Percentiles rank a stretch among this genome's conserved stretches.
Evolutionary conservation across 176 grass and related monocot genomes (phyloP).

Genomic region (Ananas comosus): DNA sequence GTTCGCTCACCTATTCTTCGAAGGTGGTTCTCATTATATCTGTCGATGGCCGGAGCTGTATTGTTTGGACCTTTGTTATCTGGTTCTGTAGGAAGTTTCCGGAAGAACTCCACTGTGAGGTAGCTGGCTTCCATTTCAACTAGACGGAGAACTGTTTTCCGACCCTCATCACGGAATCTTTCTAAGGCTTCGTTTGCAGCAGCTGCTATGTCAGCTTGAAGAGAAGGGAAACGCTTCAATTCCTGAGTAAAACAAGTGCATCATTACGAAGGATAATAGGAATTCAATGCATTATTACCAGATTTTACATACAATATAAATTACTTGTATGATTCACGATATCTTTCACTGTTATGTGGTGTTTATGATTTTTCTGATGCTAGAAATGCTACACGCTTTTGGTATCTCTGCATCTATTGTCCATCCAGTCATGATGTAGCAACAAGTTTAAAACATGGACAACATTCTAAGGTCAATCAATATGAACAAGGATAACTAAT

Average conservation of each 20-base stretch:
- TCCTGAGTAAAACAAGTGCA: constrained; percentile 43
- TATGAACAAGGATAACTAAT: neutral
- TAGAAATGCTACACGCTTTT: too few species aligned
- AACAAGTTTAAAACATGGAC: neutral
- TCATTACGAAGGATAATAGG: neutral
- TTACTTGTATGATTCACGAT: too few species aligned
- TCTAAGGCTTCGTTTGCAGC: constrained; percentile 92
- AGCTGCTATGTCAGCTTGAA: constrained; percentile 95
- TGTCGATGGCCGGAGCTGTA: constrained; percentile 51
- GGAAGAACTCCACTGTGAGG: constrained; percentile 95
- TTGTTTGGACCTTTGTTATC: constrained; percentile 55
- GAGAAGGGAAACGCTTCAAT: constrained; percentile 95
- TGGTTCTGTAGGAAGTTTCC: constrained; percentile 94
- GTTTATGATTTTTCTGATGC: too few species aligned
- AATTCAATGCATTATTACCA: neutral
- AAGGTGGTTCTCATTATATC: constrained; percentile 92
- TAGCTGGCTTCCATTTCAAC: constrained; percentile 98
- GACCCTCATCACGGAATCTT: constrained; percentile 86
- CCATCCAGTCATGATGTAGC: neutral
- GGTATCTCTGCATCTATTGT: too few species aligned
- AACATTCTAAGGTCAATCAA: neutral
- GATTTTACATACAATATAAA: too few species aligned
- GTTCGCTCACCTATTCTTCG: constrained; percentile 69
- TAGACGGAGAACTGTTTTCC: constrained; percentile 87
- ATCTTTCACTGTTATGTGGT: too few species aligned